These are phyloP conservation scores for Exserohilum turcica DNA, from an alignment of 2,329 filamentous ascomycete genomes.

Conservation along the genomic window DNA sequence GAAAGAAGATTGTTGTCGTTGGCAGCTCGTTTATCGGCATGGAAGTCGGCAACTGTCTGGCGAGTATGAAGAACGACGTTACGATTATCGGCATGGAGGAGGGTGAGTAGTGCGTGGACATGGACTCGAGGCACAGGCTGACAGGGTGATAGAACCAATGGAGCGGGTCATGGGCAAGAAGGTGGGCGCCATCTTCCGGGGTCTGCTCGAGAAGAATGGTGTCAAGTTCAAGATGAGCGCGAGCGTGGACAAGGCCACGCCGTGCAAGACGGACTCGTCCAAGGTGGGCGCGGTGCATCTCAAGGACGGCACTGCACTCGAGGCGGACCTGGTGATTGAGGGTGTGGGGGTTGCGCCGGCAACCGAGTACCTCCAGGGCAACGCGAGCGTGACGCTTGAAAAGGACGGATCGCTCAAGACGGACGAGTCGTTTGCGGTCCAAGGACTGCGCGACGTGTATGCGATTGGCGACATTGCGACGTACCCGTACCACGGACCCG, in stretches of 20 bases:
- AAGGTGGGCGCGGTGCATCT: conserved; percentile 81
- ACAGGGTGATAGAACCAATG: conserved; percentile 63
- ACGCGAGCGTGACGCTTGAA: conserved; percentile 71
- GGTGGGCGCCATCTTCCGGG: conserved; percentile 81
- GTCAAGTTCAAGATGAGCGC: conserved; percentile 87
- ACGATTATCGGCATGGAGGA: conserved; percentile 88
- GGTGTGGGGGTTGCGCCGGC: conserved; percentile 88
- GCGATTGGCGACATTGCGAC: conserved; percentile 95
- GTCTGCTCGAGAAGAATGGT: conserved; percentile 79
- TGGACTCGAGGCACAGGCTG: background rate
- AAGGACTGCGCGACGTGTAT: conserved; percentile 80
- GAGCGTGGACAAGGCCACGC: conserved; percentile 79
- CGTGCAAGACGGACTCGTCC: conserved; percentile 68
- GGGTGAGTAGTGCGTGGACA: conserved; percentile 20
- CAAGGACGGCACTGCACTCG: conserved; percentile 82
- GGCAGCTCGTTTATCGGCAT: conserved; percentile 97
- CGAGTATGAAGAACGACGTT: conserved; percentile 78
- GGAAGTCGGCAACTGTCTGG: conserved; percentile 86
- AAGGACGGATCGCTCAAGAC: conserved; percentile 85
- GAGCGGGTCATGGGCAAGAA: conserved; percentile 83
- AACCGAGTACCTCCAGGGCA: conserved; percentile 79
- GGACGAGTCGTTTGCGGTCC: conserved; percentile 78
- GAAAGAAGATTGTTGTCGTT: conserved; percentile 91
- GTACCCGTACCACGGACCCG: conserved; percentile 91
- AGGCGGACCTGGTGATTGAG: conserved; percentile 87